phyloP scores from a whole-genome alignment of 768 basidiomycete species.

The Suillus alpinus region DNA sequence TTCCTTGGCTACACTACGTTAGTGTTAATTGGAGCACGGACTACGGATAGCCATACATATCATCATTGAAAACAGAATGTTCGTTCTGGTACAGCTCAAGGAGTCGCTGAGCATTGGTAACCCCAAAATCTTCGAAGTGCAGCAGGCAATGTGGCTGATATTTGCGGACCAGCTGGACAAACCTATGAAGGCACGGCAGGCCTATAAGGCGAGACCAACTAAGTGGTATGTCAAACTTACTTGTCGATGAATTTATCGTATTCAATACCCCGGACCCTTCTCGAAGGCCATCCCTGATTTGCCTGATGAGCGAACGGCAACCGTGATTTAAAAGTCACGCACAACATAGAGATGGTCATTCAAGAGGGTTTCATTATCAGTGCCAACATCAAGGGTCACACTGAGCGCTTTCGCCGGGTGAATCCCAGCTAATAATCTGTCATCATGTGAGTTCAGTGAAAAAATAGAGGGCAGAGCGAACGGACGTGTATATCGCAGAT shows the following conservation, averaged over 20 bases:
- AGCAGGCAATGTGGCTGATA: conserved; percentile 51
- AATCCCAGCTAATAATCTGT: conserved; percentile 62
- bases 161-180: conserved; percentile 75
- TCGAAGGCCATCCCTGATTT: conserved; percentile 66
- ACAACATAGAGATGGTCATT: conserved; percentile 68
- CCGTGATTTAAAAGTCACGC: conserved; percentile 21
- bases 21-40: background rate
- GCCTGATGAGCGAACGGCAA: background rate
- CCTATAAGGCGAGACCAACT: background rate
- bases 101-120: conserved; percentile 69
- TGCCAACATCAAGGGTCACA: conserved; percentile 75
- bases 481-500: conserved; percentile 72
- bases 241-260: conserved; percentile 81
- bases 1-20: conserved; percentile 55
- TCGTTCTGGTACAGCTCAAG: conserved; percentile 58
- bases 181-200: conserved; percentile 36
- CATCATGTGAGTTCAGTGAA: background rate
- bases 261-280: conserved; percentile 65
- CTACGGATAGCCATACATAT: conserved; percentile 51
- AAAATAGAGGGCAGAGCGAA: conserved; percentile 4
- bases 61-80: conserved; percentile 83
- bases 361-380: conserved; percentile 62
- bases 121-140: conserved; percentile 87
- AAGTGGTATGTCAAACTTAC: conserved; percentile 32
- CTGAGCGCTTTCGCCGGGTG: conserved; percentile 57